These are phyloP conservation scores for Phytophthora multivora DNA, from an alignment of 352 stramenopile genomes.

Conservation along the genomic window DNA sequence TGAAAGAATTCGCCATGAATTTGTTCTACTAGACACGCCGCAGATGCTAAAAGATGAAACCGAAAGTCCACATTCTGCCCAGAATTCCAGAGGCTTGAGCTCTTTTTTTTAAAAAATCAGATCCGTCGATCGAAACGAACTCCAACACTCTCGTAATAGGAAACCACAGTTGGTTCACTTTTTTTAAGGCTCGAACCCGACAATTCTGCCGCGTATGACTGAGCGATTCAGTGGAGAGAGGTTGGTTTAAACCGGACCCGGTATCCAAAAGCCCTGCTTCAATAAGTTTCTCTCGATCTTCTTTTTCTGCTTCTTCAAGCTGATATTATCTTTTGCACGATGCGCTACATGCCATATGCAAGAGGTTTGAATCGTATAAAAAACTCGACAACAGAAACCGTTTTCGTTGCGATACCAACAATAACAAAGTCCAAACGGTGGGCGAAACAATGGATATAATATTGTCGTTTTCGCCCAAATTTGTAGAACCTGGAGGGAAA, in stretches of 20 bases:
- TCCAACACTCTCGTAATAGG: no score
- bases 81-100: no score
- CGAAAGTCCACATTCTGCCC: no score
- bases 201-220: constrained; percentile 1
- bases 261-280: no score
- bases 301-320: not conserved
- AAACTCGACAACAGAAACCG: not conserved
- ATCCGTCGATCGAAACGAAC: not conserved
- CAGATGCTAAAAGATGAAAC: not conserved
- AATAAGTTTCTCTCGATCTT: no score
- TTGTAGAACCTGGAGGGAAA: no score
- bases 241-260: no score
- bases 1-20: not conserved
- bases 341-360: not conserved
- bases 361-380: not conserved
- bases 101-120: no score
- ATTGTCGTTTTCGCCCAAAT: no score
- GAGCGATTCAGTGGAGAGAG: not conserved
- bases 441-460: not conserved
- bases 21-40: constrained; percentile 1
- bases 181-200: not conserved
- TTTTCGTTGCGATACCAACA: not conserved
- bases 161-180: no score
- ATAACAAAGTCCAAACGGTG: not conserved
- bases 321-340: not conserved